Evolutionary conservation across 495 filamentous ascomycete genomes (phyloP).

Genomic region (Tuber aestivum): DNA sequence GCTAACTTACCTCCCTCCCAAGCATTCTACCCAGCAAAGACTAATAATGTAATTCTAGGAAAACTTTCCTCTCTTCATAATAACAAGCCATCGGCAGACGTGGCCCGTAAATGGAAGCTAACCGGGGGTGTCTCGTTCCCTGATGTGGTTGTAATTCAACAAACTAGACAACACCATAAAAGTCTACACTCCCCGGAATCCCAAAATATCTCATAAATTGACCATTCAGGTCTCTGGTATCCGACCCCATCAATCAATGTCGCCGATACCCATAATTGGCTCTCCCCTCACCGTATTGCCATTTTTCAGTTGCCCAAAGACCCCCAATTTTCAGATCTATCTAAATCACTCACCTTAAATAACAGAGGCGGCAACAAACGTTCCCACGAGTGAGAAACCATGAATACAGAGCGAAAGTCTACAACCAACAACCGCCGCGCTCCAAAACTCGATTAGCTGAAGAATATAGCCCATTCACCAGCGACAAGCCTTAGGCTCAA

Average conservation of each 20-base stretch:
- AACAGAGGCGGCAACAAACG: neutral
- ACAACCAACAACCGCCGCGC: neutral
- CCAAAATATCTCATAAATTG: neutral
- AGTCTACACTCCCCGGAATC: neutral
- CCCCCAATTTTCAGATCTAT: neutral
- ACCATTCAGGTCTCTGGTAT: neutral
- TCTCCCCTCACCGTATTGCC: neutral
- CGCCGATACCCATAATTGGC: neutral
- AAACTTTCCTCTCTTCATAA: neutral
- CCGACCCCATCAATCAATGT: neutral
- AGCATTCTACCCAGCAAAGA: neutral
- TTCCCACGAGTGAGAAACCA: neutral
- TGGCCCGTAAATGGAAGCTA: neutral
- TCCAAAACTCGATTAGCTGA: neutral
- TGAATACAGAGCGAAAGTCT: neutral
- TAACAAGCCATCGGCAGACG: neutral
- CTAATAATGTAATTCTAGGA: neutral
- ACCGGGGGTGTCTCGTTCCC: neutral
- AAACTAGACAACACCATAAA: neutral
- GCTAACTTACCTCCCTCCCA: neutral
- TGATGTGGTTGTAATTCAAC: neutral
- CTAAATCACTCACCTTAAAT: neutral
- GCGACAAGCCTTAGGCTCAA: neutral
- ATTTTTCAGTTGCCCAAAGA: neutral
- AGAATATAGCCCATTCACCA: neutral